Base-by-base conservation (phyloP, 2,329 filamentous ascomycete genomes). In the Neocucurbitaria cava region DNA sequence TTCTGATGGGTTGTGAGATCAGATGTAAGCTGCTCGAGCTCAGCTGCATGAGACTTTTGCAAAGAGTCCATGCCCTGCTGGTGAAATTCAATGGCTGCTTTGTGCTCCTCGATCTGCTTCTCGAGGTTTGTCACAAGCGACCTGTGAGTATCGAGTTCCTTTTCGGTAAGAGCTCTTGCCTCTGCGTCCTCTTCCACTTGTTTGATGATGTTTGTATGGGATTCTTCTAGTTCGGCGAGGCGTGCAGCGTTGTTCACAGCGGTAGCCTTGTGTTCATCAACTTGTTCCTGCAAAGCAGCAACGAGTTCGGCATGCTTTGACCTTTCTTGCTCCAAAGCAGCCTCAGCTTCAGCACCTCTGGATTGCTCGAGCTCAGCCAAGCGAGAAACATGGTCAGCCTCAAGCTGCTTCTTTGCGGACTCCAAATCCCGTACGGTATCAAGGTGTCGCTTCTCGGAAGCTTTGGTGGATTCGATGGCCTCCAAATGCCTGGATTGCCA, bases 401-500 rank as follows among this genome's bases (percentile, higher is more conserved):
- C 70, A 3, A 78, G 70, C 33, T 72, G 68, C 36, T 72, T 69
- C 55, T 81, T 69, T 4, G 85, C 83, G n/a, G 81, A 75, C 72
- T 96, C 90, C 1, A 98, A 84, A 43, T 92, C 86, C 20, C 82
- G 79, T 46, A 96, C 89, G 0, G 88, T 93, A 49, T 83, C 79
- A 47, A 87, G 83, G 70, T 97, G 87, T 59, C 89, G 83, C 46
- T 84, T 81, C 77, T 97, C 91, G 0, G 89, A 90, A 13, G 81
- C 79, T 62, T 89, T 85, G 79, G 96, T 87, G 1, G 87, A 85
- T 51, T 87, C 83, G 24, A 96, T 80, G 0, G 88, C 87, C 36
- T 82, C 79, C 62, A 88, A 80, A 73, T 97, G 92, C 78, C 91
- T 93, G 44, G 75, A 78, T 71, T 95, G 88, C 91, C 91, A 95